Base-by-base conservation (phyloP, 129 eudicot genomes). In the Kitagawia praeruptora region DNA sequence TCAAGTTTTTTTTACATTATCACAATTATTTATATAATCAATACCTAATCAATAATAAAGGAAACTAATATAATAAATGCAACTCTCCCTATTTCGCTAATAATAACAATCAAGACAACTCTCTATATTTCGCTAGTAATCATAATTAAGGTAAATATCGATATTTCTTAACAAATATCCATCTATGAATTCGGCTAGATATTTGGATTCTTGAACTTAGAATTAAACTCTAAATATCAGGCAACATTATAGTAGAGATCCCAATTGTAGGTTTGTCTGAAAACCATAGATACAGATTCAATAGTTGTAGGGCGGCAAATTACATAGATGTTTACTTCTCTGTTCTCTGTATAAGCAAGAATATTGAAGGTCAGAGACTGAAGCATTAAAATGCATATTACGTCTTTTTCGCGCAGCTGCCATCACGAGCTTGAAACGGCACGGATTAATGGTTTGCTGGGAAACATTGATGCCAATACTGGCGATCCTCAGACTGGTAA, bases 341-440 rank as follows among this genome's bases (percentile, higher is more conserved):
- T 12, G 42, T 14, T 67, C 73, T 67, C 40, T 12, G 42, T 67
- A 67, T 34, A 67, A 31, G 41, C 42, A 67, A 67, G 8, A 31
- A 66, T 28, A 27, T 12, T 66, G 14, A 58, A 58, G 67, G 15
- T 9, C 34, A 12, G 72, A 66, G 72, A 27, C 73, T 38, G 48
- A 38, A 6, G 18, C 0, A 37, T n/a, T 75, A 18, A n/a, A 74
- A 61, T 42, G 19, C 2, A 47, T 23, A 6, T 40, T 38, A 23
- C 4, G 19, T 58, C 12, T 76, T 14, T 79, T 58, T 48, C 48
- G 27, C 75, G 81, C 92, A 96, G 99, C 83, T 96, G 99, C 74
- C 97, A 92, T 78, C 99, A 96, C 77, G 99, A 96, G 84, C 91
- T 96, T 54, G 99, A 96, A 84, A 96, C 99, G 70, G 98, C 99